Evolutionary conservation across 306 rosid genomes (phyloP).

Genomic region (Senna siamea): DNA sequence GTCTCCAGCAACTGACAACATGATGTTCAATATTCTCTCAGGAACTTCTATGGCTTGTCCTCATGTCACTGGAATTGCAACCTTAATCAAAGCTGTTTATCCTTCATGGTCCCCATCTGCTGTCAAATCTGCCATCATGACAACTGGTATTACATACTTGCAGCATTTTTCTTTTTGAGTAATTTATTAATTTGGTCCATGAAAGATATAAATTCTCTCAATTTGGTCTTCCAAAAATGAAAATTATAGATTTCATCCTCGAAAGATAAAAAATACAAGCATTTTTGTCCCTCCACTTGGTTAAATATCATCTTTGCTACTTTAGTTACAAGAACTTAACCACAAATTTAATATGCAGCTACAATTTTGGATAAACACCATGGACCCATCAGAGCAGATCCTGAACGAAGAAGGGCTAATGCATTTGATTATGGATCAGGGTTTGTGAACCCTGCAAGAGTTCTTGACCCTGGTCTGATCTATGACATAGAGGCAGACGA

Average conservation of each 20-base stretch:
- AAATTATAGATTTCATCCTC: too few relatives aligned
- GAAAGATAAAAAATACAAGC: too few relatives aligned
- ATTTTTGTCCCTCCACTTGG: too few relatives aligned
- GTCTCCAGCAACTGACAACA: slow-evolving; percentile 69
- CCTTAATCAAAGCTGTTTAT: slow-evolving; percentile 77
- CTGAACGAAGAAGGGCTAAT: slow-evolving; percentile 63
- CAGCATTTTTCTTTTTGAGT: not conserved
- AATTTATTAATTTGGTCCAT: too few relatives aligned
- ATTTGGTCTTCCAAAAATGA: too few relatives aligned
- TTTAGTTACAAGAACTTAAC: slow-evolving; percentile 39
- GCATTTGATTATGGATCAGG: slow-evolving; percentile 89
- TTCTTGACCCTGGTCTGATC: slow-evolving; percentile 78
- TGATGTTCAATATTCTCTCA: slow-evolving; percentile 68
- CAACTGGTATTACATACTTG: slow-evolving; percentile 55
- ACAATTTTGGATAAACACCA: slow-evolving; percentile 65
- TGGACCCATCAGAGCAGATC: slow-evolving; percentile 65
- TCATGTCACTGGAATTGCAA: slow-evolving; percentile 84
- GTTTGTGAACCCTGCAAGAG: slow-evolving; percentile 78
- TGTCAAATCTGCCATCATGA: slow-evolving; percentile 89
- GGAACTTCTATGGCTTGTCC: slow-evolving; percentile 95
- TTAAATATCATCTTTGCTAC: too few relatives aligned
- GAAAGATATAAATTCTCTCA: too few relatives aligned
- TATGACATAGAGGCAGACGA: slow-evolving; percentile 66
- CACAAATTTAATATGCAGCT: slow-evolving; percentile 56
- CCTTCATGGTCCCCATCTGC: slow-evolving; percentile 91